These are phyloP conservation scores for Nakazawaea sp. DNA, from an alignment of 805 yeast species.

Conservation along the genomic window DNA sequence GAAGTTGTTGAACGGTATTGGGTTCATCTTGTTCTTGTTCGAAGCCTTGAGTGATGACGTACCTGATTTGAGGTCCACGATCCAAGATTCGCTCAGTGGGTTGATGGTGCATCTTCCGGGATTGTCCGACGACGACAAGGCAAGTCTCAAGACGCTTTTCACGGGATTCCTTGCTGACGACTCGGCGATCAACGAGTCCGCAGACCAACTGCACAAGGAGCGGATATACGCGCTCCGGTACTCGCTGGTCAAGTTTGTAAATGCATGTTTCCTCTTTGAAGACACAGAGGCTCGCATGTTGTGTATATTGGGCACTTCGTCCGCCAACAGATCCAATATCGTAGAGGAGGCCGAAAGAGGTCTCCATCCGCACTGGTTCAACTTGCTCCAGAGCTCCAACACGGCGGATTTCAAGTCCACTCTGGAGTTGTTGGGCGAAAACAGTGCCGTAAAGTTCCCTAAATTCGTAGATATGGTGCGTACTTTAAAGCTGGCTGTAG, in stretches of 20 bases:
- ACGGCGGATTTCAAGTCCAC: constrained; percentile 36
- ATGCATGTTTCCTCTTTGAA: constrained; percentile 55
- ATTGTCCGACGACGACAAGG: constrained; percentile 31
- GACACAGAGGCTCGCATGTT: constrained; percentile 64
- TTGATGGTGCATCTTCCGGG: constrained; percentile 41
- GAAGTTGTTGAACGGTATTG: constrained; percentile 34
- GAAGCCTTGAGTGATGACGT: constrained; percentile 62
- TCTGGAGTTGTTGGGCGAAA: constrained; percentile 35
- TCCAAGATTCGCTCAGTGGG: constrained; percentile 65
- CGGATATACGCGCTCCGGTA: constrained; percentile 48
- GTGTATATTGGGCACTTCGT: constrained; percentile 57
- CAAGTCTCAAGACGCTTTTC: constrained; percentile 32
- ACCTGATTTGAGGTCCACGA: constrained; percentile 53
- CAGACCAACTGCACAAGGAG: constrained; percentile 19
- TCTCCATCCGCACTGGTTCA: constrained; percentile 77
- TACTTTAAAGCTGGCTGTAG: constrained; percentile 21
- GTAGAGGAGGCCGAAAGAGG: constrained; percentile 78
- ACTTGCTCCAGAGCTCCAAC: constrained; percentile 39
- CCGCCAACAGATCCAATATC: constrained; percentile 59
- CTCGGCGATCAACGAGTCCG: constrained; percentile 7
- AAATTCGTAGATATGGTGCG: constrained; percentile 29
- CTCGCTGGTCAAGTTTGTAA: constrained; percentile 57
- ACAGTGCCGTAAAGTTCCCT: constrained; percentile 41
- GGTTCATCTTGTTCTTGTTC: constrained; percentile 59
- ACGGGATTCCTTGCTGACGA: constrained; percentile 30